Percentiles rank a stretch among this genome's conserved stretches.
Evolutionary conservation across 1,139 yeast genomes (phyloP).

Genomic region (Hemisphaericaspora xylanilytica): DNA sequence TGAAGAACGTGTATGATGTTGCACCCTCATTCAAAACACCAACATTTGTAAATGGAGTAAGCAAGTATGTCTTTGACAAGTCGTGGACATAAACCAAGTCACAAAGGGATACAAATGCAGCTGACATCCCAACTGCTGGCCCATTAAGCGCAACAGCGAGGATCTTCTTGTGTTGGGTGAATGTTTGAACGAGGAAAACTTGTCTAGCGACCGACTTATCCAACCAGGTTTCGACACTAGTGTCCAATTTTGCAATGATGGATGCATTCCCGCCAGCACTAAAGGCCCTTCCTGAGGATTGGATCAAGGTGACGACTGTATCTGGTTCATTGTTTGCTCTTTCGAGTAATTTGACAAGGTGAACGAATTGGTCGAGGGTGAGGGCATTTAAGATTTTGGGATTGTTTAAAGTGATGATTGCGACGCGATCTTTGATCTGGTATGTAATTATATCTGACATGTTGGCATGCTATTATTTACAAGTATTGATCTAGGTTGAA

Average conservation of each 20-base stretch:
- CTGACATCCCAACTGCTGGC: slow-evolving; percentile 77
- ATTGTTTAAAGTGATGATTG: slow-evolving; percentile 64
- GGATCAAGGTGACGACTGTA: slow-evolving; percentile 65
- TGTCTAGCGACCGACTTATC: slow-evolving; percentile 65
- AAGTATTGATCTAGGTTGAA: no score
- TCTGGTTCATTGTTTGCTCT: slow-evolving; percentile 63
- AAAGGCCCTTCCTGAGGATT: slow-evolving; percentile 72
- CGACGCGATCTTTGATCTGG: slow-evolving; percentile 51
- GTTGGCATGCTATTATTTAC: slow-evolving; percentile 3
- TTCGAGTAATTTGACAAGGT: slow-evolving; percentile 59
- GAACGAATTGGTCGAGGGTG: slow-evolving; percentile 61
- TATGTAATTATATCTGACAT: slow-evolving; percentile 40
- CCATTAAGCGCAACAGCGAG: slow-evolving; percentile 79
- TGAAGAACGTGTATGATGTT: slow-evolving; percentile 62
- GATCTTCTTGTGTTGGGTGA: slow-evolving; percentile 69
- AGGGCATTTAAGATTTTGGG: slow-evolving; percentile 69
- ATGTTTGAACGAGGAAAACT: slow-evolving; percentile 62
- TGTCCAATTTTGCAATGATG: slow-evolving; percentile 25
- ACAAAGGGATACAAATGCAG: slow-evolving; percentile 73
- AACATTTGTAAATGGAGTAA: slow-evolving; percentile 77
- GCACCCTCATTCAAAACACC: slow-evolving; percentile 87
- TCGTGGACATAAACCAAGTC: slow-evolving; percentile 73
- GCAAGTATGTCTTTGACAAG: slow-evolving; percentile 53
- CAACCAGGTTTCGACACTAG: slow-evolving; percentile 54
- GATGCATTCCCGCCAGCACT: slow-evolving; percentile 76